Evolutionary conservation across 202 grass and related monocot genomes (phyloP), one percentile per base, ranked within the genome.

Genomic region (Elaeis oleifera): DNA sequence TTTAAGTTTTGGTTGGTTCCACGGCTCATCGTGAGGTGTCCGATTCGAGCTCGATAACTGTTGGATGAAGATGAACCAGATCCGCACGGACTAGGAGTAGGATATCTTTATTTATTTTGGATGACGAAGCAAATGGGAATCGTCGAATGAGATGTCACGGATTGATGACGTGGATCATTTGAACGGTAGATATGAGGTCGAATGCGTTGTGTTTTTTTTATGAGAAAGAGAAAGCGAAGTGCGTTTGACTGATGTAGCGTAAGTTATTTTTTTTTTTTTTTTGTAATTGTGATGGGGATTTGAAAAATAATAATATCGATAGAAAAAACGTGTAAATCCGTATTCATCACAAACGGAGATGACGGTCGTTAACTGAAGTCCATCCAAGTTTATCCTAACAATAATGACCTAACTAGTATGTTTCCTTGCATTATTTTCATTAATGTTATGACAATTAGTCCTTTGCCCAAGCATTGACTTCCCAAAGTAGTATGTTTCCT

Each of bases 151-250:
- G 16, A 20, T 1, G 51, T 5, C 66, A 7, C 79, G 79, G 89
- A 95, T 95, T 54, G 76, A 4, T 79, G 71, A 85, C 79, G 68
- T 95, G 89, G 78, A 22, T 4, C 3, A 0, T 83, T 80, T 44
- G 68, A 44, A 6, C 80, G 51, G 52, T 23, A 23, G 17, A 54
- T 49, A 51, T 49, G 1, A 3, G 5, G 16, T 13, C 6, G 0
- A 11, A 51, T 36, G 71, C 5, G 5, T 50, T 95, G 85, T 95
- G 90, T 75, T 95, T 95, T 78, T 69, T 95, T 63, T 82, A 9
- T 31, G 28, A 31, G 28, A 44, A 11, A 44, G 85, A 83, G 90
- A 95, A 84, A 69, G 59, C 50, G 20, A 1, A 54, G 23, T 51
- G 18, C 5, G 58, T 17, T 50, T 3, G 29, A 11, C 8, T 0